These are phyloP conservation scores for Nicotiana attenuata DNA, from an alignment of 257 asterid genomes.

Conservation along the genomic window DNA sequence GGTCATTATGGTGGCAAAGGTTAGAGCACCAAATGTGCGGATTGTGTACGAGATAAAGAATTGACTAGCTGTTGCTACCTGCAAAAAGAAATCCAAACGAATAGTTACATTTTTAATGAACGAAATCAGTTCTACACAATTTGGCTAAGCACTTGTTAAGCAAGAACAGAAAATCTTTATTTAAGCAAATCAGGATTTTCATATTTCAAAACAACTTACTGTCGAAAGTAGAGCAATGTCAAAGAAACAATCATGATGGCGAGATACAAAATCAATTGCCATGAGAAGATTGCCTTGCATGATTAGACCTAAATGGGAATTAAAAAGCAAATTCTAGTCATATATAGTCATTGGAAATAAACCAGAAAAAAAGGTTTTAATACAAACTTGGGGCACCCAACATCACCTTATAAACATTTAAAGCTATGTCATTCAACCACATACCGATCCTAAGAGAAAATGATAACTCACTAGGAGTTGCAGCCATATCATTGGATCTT, in stretches of 20 bases:
- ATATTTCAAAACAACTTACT: slow-evolving; percentile 49
- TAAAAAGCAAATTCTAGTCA: not conserved
- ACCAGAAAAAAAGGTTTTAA: not conserved
- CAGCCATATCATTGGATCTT: not conserved
- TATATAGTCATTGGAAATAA: not conserved
- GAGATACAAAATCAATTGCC: slow-evolving; percentile 87
- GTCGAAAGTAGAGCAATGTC: slow-evolving; percentile 84
- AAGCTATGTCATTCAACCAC: not conserved
- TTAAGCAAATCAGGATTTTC: not conserved
- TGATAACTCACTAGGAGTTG: not conserved
- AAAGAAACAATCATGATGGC: slow-evolving; percentile 78
- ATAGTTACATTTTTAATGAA: not conserved
- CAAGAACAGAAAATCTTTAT: not conserved
- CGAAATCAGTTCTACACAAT: not conserved
- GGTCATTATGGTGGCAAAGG: slow-evolving; percentile 93
- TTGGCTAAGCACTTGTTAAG: not conserved
- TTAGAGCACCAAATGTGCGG: slow-evolving; percentile 90
- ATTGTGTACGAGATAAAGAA: slow-evolving; percentile 93
- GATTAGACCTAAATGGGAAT: slow-evolving; percentile 50
- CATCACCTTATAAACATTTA: not conserved
- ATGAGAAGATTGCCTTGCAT: slow-evolving; percentile 75
- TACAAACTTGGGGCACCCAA: not conserved
- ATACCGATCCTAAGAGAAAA: not conserved
- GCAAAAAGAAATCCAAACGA: slow-evolving; percentile 19
- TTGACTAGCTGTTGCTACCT: slow-evolving; percentile 98